phyloP scores from a whole-genome alignment of 495 filamentous ascomycete genomes.

The Neurospora sp. region DNA sequence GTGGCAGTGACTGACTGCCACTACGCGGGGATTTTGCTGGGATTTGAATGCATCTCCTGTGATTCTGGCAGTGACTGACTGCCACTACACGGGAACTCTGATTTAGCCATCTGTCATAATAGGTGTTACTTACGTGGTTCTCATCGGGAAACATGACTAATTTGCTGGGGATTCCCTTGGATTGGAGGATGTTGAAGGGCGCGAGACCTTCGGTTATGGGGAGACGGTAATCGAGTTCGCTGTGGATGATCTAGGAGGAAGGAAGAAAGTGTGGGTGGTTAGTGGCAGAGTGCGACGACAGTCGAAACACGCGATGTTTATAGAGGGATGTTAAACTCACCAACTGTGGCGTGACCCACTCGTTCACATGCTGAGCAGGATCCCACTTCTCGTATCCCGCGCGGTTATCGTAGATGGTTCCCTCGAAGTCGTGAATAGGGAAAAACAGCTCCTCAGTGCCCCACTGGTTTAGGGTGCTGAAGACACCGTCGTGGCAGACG shows the following conservation, averaged over 20 bases:
- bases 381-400: slow-evolving; percentile 76
- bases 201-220: slow-evolving; percentile 76
- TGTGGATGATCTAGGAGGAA: slow-evolving; percentile 60
- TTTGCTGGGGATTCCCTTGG: slow-evolving; percentile 55
- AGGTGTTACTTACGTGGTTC: slow-evolving; percentile 42
- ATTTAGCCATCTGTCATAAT: neutral
- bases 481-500: slow-evolving; percentile 86
- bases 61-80: neutral
- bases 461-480: slow-evolving; percentile 66
- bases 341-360: slow-evolving; percentile 79
- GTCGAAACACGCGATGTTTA: neutral
- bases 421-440: slow-evolving; percentile 71
- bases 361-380: slow-evolving; percentile 51
- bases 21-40: neutral
- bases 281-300: too few relatives aligned
- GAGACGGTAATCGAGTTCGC: slow-evolving; percentile 82
- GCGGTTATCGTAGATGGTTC: slow-evolving; percentile 63
- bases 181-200: slow-evolving; percentile 83
- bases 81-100: neutral
- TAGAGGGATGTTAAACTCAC: slow-evolving; percentile 8
- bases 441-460: slow-evolving; percentile 84
- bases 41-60: neutral
- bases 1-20: too few relatives aligned
- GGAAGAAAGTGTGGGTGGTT: too few relatives aligned
- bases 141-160: slow-evolving; percentile 79